Conservation (phyloP, 2,329 filamentous ascomycete species). For the Aureobasidium sp. region DNA sequence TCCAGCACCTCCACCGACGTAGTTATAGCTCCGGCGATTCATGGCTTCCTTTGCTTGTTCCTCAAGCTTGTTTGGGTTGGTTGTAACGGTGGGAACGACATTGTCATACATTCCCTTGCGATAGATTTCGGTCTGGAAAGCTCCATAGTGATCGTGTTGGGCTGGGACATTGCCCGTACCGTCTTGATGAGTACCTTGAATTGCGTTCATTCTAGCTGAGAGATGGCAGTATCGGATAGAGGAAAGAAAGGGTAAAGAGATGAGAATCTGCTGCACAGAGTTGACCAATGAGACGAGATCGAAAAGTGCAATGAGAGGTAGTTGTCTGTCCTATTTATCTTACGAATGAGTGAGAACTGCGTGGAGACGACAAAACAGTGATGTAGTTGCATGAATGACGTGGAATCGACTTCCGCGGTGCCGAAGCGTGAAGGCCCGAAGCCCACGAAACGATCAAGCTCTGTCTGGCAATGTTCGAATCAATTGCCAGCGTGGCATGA, state of each 20-base stretch:
- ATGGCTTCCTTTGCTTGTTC: conserved; percentile 47
- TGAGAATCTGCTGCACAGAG: not conserved
- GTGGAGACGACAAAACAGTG: not conserved
- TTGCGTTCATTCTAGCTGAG: conserved; percentile 5
- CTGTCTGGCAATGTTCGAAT: not conserved
- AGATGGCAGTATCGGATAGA: not conserved
- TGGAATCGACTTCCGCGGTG: not conserved
- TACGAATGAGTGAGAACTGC: not conserved
- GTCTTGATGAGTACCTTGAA: conserved; percentile 12
- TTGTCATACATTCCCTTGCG: conserved; percentile 45
- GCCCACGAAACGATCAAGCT: not conserved
- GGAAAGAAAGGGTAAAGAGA: not conserved
- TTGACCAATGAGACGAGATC: not conserved
- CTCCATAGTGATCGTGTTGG: conserved; percentile 30
- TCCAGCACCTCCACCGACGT: conserved; percentile 30
- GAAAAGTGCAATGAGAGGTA: not conserved
- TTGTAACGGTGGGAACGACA: conserved; percentile 48
- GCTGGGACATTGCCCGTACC: not conserved
- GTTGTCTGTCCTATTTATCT: not conserved
- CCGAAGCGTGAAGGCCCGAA: not conserved
- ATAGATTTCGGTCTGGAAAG: conserved; percentile 46
- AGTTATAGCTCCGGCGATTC: conserved; percentile 40
- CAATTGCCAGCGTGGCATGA: not conserved
- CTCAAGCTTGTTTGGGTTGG: conserved; percentile 52
- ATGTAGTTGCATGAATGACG: not conserved